Evolutionary conservation across 176 grass and related monocot species (phyloP).

Genomic region (sorghum (Sorghum bicolor)): DNA sequence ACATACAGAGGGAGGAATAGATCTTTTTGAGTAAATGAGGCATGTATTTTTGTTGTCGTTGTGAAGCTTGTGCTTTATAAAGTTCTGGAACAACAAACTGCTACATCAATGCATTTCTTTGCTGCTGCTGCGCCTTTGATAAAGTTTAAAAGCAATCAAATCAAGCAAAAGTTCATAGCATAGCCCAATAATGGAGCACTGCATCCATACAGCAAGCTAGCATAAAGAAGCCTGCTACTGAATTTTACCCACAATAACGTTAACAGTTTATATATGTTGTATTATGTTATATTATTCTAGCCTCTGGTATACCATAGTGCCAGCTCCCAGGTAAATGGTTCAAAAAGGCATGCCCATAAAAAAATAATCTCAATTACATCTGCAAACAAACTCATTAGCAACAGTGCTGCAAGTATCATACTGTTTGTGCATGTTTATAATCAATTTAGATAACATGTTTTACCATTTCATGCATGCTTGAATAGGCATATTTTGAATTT

Average conservation of each 20-base stretch:
- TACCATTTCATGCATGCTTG: slow-evolving; percentile 16
- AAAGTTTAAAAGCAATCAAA: background rate
- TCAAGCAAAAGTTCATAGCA: background rate
- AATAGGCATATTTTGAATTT: slow-evolving; percentile 1
- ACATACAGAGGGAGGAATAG: background rate
- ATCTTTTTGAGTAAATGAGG: background rate
- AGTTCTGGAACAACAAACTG: background rate
- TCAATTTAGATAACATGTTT: slow-evolving; percentile 1
- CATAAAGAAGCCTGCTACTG: background rate
- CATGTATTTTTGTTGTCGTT: background rate
- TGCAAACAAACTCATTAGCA: slow-evolving; percentile 11
- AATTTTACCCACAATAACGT: background rate
- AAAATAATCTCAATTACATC: background rate
- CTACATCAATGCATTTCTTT: background rate
- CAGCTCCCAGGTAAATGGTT: background rate
- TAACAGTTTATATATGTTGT: background rate
- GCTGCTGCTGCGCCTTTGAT: background rate
- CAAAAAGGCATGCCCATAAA: slow-evolving; percentile 1
- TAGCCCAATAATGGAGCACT: background rate
- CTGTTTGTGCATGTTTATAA: slow-evolving; percentile 11
- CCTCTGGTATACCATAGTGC: background rate
- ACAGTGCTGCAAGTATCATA: slow-evolving; percentile 12
- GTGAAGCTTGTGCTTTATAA: background rate
- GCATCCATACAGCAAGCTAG: slow-evolving; percentile 19
- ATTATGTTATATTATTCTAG: slow-evolving; percentile 7